phyloP scores from a whole-genome alignment of 768 basidiomycete species.

The Terana coerulea region DNA sequence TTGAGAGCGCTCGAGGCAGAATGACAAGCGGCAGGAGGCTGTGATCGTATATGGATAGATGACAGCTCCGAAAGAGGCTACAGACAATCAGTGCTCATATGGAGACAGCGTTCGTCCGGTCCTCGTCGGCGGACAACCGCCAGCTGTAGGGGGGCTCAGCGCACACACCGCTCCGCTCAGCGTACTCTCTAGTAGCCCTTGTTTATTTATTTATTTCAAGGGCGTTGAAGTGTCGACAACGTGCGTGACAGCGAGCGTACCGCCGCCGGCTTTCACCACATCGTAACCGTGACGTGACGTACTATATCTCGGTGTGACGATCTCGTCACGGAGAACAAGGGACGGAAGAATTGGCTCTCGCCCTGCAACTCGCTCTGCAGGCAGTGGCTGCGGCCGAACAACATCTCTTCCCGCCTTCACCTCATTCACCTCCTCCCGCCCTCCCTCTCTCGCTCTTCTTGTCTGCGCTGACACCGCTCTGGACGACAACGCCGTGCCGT shows the following conservation, averaged over 20 bases:
- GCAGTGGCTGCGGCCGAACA: not conserved
- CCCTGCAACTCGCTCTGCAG: too few relatives aligned
- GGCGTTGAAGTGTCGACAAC: not conserved
- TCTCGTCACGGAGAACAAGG: slow-evolving; percentile 8
- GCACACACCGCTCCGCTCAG: not conserved
- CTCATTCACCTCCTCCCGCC: not conserved
- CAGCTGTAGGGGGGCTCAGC: not conserved
- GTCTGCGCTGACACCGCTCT: not conserved
- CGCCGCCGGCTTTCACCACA: not conserved
- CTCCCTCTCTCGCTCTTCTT: not conserved
- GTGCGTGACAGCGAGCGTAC: not conserved
- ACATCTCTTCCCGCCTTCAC: not conserved
- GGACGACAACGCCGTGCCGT: not conserved
- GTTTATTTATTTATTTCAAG: too few relatives aligned
- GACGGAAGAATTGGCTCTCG: not conserved
- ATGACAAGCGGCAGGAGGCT: not conserved
- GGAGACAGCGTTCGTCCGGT: not conserved
- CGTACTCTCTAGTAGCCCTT: not conserved
- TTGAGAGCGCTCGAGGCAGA: not conserved
- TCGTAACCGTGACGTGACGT: slow-evolving; percentile 2
- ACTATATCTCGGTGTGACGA: slow-evolving; percentile 10
- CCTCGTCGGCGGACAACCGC: not conserved
- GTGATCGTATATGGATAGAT: slow-evolving; percentile 9
- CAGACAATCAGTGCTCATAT: slow-evolving; percentile 6
- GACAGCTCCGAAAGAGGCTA: not conserved